phyloP scores from a whole-genome alignment of 2,329 filamentous ascomycete genomes.

The Fusarium solani-melongenae region DNA sequence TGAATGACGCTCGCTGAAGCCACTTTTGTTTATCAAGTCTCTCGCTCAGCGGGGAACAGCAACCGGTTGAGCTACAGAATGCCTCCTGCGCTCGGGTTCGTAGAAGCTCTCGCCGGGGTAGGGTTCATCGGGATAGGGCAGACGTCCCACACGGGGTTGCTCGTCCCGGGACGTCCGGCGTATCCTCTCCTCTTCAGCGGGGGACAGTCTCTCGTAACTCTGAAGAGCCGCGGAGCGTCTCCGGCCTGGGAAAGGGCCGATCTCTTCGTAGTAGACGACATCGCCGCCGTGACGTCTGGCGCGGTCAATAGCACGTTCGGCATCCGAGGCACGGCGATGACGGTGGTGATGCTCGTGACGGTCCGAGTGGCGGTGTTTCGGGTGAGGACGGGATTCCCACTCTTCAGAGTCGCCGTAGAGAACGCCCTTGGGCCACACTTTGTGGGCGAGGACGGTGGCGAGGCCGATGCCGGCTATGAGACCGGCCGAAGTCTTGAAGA shows the following conservation, averaged over 20 bases:
- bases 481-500: conserved; percentile 47
- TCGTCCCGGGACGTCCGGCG: conserved; percentile 14
- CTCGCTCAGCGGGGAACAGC: conserved; percentile 23
- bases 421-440: conserved; percentile 49
- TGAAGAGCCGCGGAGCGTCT: conserved; percentile 25
- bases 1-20: not conserved
- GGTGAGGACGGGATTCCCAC: conserved; percentile 39
- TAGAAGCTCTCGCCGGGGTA: conserved; percentile 37
- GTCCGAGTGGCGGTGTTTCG: conserved; percentile 27
- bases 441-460: conserved; percentile 49
- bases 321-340: conserved; percentile 23
- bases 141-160: conserved; percentile 6
- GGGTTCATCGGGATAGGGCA: conserved; percentile 35
- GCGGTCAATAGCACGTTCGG: conserved; percentile 26
- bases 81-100: conserved; percentile 24
- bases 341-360: conserved; percentile 18
- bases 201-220: conserved; percentile 28
- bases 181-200: conserved; percentile 22
- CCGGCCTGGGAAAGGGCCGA: conserved; percentile 14
- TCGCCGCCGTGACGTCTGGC: conserved; percentile 28
- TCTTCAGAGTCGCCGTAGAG: conserved; percentile 44
- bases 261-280: conserved; percentile 33
- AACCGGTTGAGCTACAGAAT: conserved; percentile 22
- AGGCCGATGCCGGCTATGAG: conserved; percentile 50
- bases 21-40: not conserved